These are phyloP conservation scores for Endocarpon pusillum DNA, from an alignment of 495 filamentous ascomycete genomes.

Conservation along the genomic window DNA sequence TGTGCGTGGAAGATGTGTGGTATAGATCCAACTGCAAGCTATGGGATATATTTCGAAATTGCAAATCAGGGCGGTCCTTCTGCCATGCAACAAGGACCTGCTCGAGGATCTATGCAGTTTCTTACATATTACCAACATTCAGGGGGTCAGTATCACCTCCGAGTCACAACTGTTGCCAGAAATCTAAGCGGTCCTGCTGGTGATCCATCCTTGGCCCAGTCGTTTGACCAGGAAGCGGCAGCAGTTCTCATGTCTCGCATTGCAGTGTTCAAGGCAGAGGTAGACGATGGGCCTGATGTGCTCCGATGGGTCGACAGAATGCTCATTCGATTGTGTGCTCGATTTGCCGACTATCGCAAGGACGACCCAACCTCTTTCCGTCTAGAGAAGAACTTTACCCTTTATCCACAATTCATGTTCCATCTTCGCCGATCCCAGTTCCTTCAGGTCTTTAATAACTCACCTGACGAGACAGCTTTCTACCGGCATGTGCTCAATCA, in stretches of 20 bases:
- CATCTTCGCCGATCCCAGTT: constrained; percentile 94
- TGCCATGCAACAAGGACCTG: constrained; percentile 68
- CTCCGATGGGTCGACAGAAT: constrained; percentile 97
- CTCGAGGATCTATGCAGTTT: constrained; percentile 96
- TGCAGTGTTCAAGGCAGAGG: constrained; percentile 96
- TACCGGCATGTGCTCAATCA: constrained; percentile 94
- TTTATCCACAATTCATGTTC: constrained; percentile 99
- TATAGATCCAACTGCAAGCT: constrained; percentile 84
- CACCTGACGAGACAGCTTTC: constrained; percentile 96
- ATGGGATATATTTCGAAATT: constrained; percentile 95
- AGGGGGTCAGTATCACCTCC: constrained; percentile 86
- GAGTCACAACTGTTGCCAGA: constrained; percentile 84
- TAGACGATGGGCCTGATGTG: constrained; percentile 97
- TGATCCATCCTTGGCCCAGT: constrained; percentile 93
- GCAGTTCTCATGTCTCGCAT: constrained; percentile 97
- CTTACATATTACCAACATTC: constrained; percentile 98
- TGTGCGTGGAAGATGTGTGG: constrained; percentile 99
- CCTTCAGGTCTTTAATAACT: constrained; percentile 98
- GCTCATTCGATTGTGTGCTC: constrained; percentile 90
- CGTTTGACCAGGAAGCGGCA: constrained; percentile 96
- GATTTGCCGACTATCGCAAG: constrained; percentile 96
- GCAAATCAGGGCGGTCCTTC: constrained; percentile 82
- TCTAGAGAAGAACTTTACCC: constrained; percentile 95
- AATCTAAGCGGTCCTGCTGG: constrained; percentile 88
- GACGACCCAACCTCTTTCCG: constrained; percentile 97